Conservation (phyloP, 345 rosid genomes). For the Melaleuca quinquenervia region DNA sequence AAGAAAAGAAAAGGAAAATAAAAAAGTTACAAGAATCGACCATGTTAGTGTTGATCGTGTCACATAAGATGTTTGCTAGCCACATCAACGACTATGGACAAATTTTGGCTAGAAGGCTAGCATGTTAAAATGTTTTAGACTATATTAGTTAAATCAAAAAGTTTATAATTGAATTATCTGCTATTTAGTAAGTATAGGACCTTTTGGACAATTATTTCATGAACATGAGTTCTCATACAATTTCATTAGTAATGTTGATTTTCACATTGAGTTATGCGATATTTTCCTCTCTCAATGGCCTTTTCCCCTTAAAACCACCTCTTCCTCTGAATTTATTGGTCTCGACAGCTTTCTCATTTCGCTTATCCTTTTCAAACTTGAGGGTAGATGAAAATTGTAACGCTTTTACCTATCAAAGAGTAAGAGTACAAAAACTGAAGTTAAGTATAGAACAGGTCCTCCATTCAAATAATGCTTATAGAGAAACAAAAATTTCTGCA, state of each 20-base stretch:
- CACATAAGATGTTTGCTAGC: too few relatives aligned
- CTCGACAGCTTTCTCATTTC: background rate
- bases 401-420: background rate
- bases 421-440: background rate
- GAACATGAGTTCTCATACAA: background rate
- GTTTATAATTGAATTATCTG: background rate
- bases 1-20: too few relatives aligned
- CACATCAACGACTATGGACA: too few relatives aligned
- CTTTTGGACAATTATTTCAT: background rate
- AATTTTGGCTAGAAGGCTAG: background rate
- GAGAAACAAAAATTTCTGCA: background rate
- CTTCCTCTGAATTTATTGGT: background rate
- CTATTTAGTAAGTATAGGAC: fast-evolving
- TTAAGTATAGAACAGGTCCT: background rate
- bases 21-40: too few relatives aligned
- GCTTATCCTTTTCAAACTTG: background rate
- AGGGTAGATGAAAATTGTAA: background rate
- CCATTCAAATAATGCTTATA: background rate
- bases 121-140: background rate
- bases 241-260: background rate
- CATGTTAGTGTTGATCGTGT: too few relatives aligned
- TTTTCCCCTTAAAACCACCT: background rate
- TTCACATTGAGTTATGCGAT: background rate
- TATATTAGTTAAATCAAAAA: background rate
- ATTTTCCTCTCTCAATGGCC: background rate